Base-by-base conservation (phyloP, 2,329 filamentous ascomycete genomes). In the Didymella lethalis region DNA sequence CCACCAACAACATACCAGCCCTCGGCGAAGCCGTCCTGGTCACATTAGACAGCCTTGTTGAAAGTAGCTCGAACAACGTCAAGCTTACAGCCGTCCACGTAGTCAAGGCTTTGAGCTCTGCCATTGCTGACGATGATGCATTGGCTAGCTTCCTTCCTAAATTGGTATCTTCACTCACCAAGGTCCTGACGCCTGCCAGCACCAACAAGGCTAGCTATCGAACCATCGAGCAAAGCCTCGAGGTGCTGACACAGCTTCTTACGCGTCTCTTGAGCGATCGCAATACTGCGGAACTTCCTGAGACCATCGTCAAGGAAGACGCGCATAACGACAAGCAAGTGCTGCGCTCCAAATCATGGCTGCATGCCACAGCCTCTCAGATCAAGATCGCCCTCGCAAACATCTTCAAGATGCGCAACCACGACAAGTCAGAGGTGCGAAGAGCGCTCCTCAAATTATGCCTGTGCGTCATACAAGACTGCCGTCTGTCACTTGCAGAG, bases 131-230 rank as follows among this genome's bases (percentile, higher is more conserved):
- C 68, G 85, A 85, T 46, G 85, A 90, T n/a, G 87, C 91, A 2
- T 81, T 96, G 55, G 91, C 92, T 10, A 93, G 86, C 61, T 95
- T 99, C 70, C 82, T 98, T 41, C 95, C 96, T 0, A 92, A 93
- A 10, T 92, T 92, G 0, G 86, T 97, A 0, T 98, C 95, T 3
- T 87, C 88, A 1, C 80, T 99, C 25, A 88, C 90, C 2, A 93
- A 90, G 69, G 80, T 92, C 0, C 79, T 96, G 49, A 89, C 90
- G 4, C 87, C 87, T 0, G 90, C 88, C 0, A 86, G 83, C n/a
- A 81, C 85, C 40, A 83, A 84, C 64, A 82, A 86, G 48, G 81
- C 86, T 32, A 82, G 84, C 47, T 88, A 84, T 64, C 85, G 83
- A 40, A 84, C 96, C 0, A 79, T 98, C 7, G 79, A 88, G 25